These are phyloP conservation scores for Tylopilus rubrobrunneus DNA, from an alignment of 768 basidiomycete species.

Conservation along the genomic window DNA sequence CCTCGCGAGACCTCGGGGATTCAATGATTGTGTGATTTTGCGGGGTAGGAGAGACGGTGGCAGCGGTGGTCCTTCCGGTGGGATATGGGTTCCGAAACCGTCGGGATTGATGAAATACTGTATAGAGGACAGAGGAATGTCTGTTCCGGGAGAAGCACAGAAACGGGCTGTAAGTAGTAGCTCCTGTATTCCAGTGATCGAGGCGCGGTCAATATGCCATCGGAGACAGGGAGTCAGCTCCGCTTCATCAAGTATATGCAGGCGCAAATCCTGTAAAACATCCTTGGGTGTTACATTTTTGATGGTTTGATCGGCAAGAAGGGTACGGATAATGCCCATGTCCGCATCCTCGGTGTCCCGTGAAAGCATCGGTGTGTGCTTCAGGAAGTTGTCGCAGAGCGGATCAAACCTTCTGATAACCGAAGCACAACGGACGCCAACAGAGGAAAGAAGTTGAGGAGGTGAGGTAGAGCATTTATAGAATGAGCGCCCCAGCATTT, in stretches of 20 bases:
- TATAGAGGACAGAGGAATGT: too few relatives aligned
- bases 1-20: conserved; percentile 45
- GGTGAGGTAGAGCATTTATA: conserved; percentile 49
- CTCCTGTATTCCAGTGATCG: too few relatives aligned
- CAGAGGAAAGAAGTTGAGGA: background rate
- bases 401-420: conserved; percentile 71
- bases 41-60: conserved; percentile 6
- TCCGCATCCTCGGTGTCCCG: conserved; percentile 14
- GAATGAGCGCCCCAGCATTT: conserved; percentile 66
- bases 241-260: too few relatives aligned
- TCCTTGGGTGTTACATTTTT: too few relatives aligned
- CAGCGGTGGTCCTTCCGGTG: conserved; percentile 10
- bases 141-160: too few relatives aligned
- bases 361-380: conserved; percentile 70
- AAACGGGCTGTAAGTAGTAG: too few relatives aligned
- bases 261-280: too few relatives aligned
- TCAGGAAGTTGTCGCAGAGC: conserved; percentile 66
- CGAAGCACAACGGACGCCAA: conserved; percentile 52
- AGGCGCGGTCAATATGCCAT: too few relatives aligned
- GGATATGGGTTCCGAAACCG: conserved; percentile 35
- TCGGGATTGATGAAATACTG: too few relatives aligned
- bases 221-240: too few relatives aligned
- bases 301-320: too few relatives aligned
- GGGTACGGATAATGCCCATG: too few relatives aligned
- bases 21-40: conserved; percentile 42